Evolutionary conservation across 2,329 filamentous ascomycete genomes (phyloP), one percentile per base, ranked within the genome.

Genomic region (Echinosphaeria canescens): DNA sequence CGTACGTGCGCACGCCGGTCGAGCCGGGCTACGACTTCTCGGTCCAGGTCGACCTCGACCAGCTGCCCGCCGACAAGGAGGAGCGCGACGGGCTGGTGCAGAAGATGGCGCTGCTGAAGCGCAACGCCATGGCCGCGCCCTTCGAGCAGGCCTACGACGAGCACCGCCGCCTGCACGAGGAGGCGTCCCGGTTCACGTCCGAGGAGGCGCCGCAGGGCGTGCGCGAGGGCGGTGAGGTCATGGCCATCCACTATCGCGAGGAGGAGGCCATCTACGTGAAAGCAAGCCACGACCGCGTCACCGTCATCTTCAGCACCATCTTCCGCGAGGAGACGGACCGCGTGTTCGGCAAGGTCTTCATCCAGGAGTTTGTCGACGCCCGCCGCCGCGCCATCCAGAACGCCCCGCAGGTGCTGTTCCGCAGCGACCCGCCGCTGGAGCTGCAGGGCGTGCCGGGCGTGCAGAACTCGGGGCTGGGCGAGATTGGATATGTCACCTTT

Each of bases 231-330:
- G 84, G 85, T 30, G 71, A 88, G 38, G 75, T 95, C 31, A 92
- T 90, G 65, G 73, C 85, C 3, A 91, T 99, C 40, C 85, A 95
- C 51, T 98, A 99, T 56, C 78, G 88, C 30, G 90, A 99, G 43
- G 84, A 95, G 57, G 88, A 99, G 50, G 84, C 88, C 27, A 95
- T 99, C 44, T 98, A 91, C 51, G 75, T 98, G 57, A 95, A 98
- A 57, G 85, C 88, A 33, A 90, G 79, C 49, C 78, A 90, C 54
- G 88, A 99, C 48, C 73, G 88, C 42, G 88, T 99, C 27, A 98
- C 90, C 1, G 84, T 98, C 42, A 98, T 98, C 44, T 98, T 98
- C 62, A 92, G 82, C 53, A 98, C 88, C 23, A 69, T 95, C 27
- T 99, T 99, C 62, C 66, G 81, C 30, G 90, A 99, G 47, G 90